Percentiles rank a stretch among this genome's conserved stretches.
Evolutionary conservation across 1,284 basidiomycete genomes (phyloP).

Genomic region (Limonomyces culmigenus): DNA sequence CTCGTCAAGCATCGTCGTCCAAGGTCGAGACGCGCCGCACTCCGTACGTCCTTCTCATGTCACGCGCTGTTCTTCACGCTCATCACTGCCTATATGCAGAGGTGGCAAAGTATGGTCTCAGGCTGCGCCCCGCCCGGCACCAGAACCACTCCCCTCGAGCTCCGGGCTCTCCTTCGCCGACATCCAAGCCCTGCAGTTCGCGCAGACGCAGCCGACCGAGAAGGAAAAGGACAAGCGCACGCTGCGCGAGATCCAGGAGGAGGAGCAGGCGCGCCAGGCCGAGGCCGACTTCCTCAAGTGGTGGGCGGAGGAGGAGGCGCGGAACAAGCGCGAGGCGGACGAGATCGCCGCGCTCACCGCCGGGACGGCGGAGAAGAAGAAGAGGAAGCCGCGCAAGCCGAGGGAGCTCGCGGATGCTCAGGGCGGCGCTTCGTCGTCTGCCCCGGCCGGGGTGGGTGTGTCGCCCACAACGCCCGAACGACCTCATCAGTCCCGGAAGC

Average conservation of each 20-base stretch:
- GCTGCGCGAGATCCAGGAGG: conserved; percentile 71
- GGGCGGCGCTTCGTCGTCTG: too few species aligned
- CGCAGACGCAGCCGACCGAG: conserved; percentile 23
- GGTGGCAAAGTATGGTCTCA: conserved; percentile 35
- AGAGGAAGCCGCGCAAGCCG: too few species aligned
- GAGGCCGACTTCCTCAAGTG: conserved; percentile 72
- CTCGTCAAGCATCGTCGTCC: not conserved
- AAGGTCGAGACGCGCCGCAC: conserved; percentile 16
- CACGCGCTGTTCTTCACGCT: not conserved
- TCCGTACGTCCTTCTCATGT: conserved; percentile 24
- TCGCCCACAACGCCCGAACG: too few species aligned
- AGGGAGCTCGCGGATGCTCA: too few species aligned
- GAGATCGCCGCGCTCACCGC: too few species aligned
- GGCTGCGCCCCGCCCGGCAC: conserved; percentile 27
- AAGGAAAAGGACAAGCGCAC: conserved; percentile 46
- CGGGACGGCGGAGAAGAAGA: too few species aligned
- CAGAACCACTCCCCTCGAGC: conserved; percentile 17
- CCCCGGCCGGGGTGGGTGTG: too few species aligned
- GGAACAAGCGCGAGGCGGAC: too few species aligned
- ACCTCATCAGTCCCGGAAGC: too few species aligned
- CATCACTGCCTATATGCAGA: conserved; percentile 12
- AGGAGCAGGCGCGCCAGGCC: conserved; percentile 47
- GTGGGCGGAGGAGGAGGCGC: conserved; percentile 74
- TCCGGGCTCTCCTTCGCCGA: conserved; percentile 53
- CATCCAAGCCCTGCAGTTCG: conserved; percentile 67